Percentiles rank a stretch among this genome's conserved stretches.
These are phyloP conservation scores for Chimonanthus salicifolius DNA, from an alignment of 164 flowering plant species.

Conservation along the genomic window DNA sequence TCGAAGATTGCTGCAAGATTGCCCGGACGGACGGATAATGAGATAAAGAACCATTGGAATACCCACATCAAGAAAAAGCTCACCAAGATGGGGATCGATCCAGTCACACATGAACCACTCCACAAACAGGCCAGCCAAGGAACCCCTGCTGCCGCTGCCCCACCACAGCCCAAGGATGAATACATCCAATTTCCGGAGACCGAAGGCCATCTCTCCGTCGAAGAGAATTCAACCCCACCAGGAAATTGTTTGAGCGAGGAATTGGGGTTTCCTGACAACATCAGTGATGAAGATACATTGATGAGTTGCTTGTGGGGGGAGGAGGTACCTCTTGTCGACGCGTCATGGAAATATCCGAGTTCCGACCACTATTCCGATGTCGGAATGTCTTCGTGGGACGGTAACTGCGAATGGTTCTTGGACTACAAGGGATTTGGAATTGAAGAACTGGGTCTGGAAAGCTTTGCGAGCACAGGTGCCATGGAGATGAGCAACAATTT, in stretches of 20 bases:
- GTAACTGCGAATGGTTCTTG: conserved; percentile 42
- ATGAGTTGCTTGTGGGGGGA: conserved; percentile 46
- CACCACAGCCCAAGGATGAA: conserved; percentile 8
- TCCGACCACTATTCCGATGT: neutral
- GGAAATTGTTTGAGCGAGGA: conserved; percentile 37
- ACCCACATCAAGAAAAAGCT: conserved; percentile 91
- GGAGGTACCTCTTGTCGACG: conserved; percentile 26
- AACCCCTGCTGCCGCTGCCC: conserved; percentile 3
- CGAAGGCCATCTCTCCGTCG: conserved; percentile 13
- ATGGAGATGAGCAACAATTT: conserved; percentile 24
- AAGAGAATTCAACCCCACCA: conserved; percentile 30
- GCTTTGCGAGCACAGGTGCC: conserved; percentile 20
- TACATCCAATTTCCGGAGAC: conserved; percentile 3
- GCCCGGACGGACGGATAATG: conserved; percentile 88
- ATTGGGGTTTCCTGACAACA: conserved; percentile 16
- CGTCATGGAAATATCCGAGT: conserved; percentile 34
- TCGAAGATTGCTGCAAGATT: conserved; percentile 75
- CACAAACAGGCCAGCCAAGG: conserved; percentile 23
- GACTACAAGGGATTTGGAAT: conserved; percentile 70
- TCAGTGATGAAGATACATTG: conserved; percentile 35
- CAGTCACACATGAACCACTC: conserved; percentile 74
- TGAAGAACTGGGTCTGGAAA: conserved; percentile 63
- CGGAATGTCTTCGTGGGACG: conserved; percentile 35
- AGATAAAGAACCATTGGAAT: conserved; percentile 91
- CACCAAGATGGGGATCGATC: conserved; percentile 80